Percentiles rank a stretch among this genome's conserved stretches.
Conservation (phyloP, 768 basidiomycete species). For the Lanmaoa pseudosensibilis region DNA sequence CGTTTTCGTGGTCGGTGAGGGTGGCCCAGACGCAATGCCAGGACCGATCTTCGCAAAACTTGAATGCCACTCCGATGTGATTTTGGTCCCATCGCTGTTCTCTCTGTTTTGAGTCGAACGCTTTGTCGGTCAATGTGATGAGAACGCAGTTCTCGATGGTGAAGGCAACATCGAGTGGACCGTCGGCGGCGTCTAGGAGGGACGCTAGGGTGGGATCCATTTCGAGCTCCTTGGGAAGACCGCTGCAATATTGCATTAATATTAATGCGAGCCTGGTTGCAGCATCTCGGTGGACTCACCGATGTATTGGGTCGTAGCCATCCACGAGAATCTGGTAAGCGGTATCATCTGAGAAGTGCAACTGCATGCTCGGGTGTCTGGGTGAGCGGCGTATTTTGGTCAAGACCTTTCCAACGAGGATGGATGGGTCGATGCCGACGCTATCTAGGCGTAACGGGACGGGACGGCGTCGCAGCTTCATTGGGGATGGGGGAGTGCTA, state of each 20-base stretch:
- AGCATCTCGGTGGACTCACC: conserved; percentile 20
- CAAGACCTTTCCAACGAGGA: conserved; percentile 46
- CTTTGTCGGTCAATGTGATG: conserved; percentile 57
- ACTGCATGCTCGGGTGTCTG: conserved; percentile 47
- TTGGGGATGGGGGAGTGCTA: conserved; percentile 25
- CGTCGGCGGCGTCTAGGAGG: conserved; percentile 41
- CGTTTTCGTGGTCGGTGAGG: conserved; percentile 51
- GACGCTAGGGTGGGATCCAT: conserved; percentile 44
- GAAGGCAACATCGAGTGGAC: conserved; percentile 35
- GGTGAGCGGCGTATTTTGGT: conserved; percentile 41
- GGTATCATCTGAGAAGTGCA: conserved; percentile 46
- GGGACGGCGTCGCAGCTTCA: conserved; percentile 34
- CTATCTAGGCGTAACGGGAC: conserved; percentile 34
- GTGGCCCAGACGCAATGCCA: conserved; percentile 73
- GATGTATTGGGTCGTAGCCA: conserved; percentile 57
- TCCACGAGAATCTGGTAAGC: conserved; percentile 56
- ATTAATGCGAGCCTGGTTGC: background rate
- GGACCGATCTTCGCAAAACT: conserved; percentile 45
- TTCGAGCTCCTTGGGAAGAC: conserved; percentile 61
- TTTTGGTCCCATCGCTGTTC: conserved; percentile 37
- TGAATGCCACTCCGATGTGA: conserved; percentile 49
- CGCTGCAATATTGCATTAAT: conserved; percentile 26
- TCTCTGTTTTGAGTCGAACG: conserved; percentile 44
- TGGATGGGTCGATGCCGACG: conserved; percentile 40
- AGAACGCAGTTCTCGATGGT: conserved; percentile 54